phyloP scores from a whole-genome alignment of 1,139 yeast species.

The Maudiozyma humilis region DNA sequence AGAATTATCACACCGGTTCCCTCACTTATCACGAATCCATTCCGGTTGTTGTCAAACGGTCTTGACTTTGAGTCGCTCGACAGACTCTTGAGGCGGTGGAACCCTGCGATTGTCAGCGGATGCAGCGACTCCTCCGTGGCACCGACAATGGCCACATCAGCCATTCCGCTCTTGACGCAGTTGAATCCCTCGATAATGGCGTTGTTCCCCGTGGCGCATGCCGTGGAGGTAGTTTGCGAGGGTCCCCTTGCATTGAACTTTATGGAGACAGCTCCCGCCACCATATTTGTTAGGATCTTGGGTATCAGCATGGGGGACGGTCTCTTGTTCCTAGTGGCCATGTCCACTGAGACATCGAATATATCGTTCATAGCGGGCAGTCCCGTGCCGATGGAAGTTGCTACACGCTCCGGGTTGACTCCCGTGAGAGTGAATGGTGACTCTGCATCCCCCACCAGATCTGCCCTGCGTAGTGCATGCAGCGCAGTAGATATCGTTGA shows the following conservation, averaged over 20 bases:
- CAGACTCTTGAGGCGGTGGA: slow-evolving; percentile 80
- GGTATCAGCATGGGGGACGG: slow-evolving; percentile 87
- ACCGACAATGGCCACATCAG: slow-evolving; percentile 85
- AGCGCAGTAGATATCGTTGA: slow-evolving; percentile 69
- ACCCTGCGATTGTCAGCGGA: slow-evolving; percentile 84
- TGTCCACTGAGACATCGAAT: slow-evolving; percentile 49
- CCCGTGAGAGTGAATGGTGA: not conserved
- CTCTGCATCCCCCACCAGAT: slow-evolving; percentile 15
- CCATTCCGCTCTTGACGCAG: slow-evolving; percentile 70
- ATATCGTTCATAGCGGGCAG: slow-evolving; percentile 82
- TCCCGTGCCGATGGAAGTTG: slow-evolving; percentile 63
- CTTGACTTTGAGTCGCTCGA: slow-evolving; percentile 61
- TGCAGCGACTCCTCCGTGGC: slow-evolving; percentile 85
- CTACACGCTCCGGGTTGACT: slow-evolving; percentile 2
- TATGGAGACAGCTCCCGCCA: slow-evolving; percentile 85
- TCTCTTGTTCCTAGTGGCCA: slow-evolving; percentile 53
- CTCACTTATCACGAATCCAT: slow-evolving; percentile 90
- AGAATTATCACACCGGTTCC: slow-evolving; percentile 79
- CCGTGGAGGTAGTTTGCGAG: slow-evolving; percentile 81
- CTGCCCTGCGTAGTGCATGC: slow-evolving; percentile 68
- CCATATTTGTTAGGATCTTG: slow-evolving; percentile 80
- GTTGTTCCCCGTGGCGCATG: slow-evolving; percentile 95
- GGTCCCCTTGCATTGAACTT: slow-evolving; percentile 73
- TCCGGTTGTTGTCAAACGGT: slow-evolving; percentile 74
- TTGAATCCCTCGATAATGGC: slow-evolving; percentile 89